Conservation (phyloP, 441 rosid species). For the Francoa sonchifolia region DNA sequence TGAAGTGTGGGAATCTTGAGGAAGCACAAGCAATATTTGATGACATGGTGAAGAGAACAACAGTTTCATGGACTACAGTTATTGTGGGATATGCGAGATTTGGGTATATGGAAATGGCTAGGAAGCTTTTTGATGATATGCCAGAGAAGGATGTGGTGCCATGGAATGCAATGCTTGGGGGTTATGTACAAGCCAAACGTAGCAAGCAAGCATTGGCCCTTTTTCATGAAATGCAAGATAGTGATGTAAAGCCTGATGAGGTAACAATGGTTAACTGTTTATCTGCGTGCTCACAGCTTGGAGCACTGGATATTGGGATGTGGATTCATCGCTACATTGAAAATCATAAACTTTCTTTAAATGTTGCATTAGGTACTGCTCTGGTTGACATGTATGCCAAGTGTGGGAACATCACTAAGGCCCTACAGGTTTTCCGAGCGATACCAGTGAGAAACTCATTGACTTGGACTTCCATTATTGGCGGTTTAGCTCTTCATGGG, state of each 20-base stretch:
- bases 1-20: slow-evolving; percentile 57
- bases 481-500: slow-evolving; percentile 73
- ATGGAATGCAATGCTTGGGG: slow-evolving; percentile 81
- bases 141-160: slow-evolving; percentile 62
- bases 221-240: slow-evolving; percentile 69
- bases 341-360: slow-evolving; percentile 37
- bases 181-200: slow-evolving; percentile 46
- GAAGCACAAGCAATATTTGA: slow-evolving; percentile 42
- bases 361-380: slow-evolving; percentile 66
- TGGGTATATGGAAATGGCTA: slow-evolving; percentile 42
- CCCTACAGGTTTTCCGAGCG: slow-evolving; percentile 49
- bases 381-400: slow-evolving; percentile 82
- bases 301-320: slow-evolving; percentile 64
- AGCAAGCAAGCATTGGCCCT: slow-evolving; percentile 54
- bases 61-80: slow-evolving; percentile 70
- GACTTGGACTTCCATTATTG: slow-evolving; percentile 66
- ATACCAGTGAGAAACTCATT: slow-evolving; percentile 50
- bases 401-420: slow-evolving; percentile 65
- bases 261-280: slow-evolving; percentile 77
- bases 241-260: slow-evolving; percentile 41
- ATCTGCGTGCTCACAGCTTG: slow-evolving; percentile 79
- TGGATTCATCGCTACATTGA: slow-evolving; percentile 69
- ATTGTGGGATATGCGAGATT: slow-evolving; percentile 53
- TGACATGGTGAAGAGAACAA: slow-evolving; percentile 35
- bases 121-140: slow-evolving; percentile 46